A percentile compares a stretch with the other conserved stretches of the same genome.
Evolutionary conservation across 495 filamentous ascomycete species (phyloP).

Genomic region (Pyronema omphalodes): DNA sequence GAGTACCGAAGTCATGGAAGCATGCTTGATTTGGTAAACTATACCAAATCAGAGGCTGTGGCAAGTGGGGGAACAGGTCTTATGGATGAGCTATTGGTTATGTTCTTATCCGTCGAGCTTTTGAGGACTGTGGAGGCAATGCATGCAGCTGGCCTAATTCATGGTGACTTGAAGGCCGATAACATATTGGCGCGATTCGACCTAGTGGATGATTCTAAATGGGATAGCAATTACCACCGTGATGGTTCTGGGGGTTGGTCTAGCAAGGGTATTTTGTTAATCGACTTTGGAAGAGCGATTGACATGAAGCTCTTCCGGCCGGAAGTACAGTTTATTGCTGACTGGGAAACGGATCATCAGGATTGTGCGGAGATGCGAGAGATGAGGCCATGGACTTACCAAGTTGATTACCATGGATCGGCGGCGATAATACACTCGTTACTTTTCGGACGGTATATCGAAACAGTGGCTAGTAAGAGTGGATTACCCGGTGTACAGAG

Average conservation of each 20-base stretch:
- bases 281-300: conserved; percentile 89
- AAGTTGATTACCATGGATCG: conserved; percentile 84
- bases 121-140: conserved; percentile 76
- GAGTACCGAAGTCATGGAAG: conserved; percentile 83
- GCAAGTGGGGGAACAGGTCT: conserved; percentile 35
- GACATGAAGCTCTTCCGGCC: conserved; percentile 71
- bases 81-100: conserved; percentile 72
- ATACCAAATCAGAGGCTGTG: conserved; percentile 47
- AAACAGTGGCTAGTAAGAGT: conserved; percentile 43
- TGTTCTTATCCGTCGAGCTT: conserved; percentile 90
- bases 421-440: conserved; percentile 71
- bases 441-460: conserved; percentile 87
- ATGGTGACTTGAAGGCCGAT: conserved; percentile 89
- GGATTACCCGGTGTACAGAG: conserved; percentile 32
- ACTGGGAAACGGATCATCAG: conserved; percentile 68
- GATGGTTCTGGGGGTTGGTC: conserved; percentile 63
- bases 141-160: conserved; percentile 60
- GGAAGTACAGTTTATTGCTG: conserved; percentile 74
- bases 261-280: conserved; percentile 60
- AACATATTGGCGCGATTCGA: conserved; percentile 84
- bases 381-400: conserved; percentile 81
- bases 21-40: conserved; percentile 78
- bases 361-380: conserved; percentile 94
- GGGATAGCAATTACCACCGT: conserved; percentile 37
- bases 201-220: conserved; percentile 28